A percentile compares a stretch with the other conserved stretches of the same genome.
Evolutionary conservation across 2,329 filamentous ascomycete species (phyloP).

Genomic region (Colletotrichum australisinense): DNA sequence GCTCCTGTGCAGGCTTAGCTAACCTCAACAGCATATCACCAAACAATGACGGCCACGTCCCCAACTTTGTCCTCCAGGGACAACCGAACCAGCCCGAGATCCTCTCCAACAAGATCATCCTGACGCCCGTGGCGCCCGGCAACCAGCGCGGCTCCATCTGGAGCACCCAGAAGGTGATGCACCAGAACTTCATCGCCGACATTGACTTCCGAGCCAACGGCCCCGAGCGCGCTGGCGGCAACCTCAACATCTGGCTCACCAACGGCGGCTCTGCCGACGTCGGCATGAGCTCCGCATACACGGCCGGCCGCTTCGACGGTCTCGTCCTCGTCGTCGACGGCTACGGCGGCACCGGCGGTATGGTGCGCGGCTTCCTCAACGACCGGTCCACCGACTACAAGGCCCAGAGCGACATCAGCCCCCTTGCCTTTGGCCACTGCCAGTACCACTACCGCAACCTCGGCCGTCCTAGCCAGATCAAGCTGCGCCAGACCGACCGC

Average conservation of each 20-base stretch:
- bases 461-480: slow-evolving; percentile 83
- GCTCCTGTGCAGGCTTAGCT: no score
- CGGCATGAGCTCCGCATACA: slow-evolving; percentile 84
- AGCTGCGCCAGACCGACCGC: slow-evolving; percentile 72
- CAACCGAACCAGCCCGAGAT: slow-evolving; percentile 69
- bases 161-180: slow-evolving; percentile 72
- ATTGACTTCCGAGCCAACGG: slow-evolving; percentile 90
- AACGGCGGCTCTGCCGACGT: slow-evolving; percentile 74
- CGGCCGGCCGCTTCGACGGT: slow-evolving; percentile 87
- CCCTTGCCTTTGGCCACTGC: slow-evolving; percentile 93
- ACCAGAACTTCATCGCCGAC: slow-evolving; percentile 82
- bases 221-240: slow-evolving; percentile 86
- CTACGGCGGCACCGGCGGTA: slow-evolving; percentile 81
- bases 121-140: slow-evolving; percentile 89
- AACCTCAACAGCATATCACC: slow-evolving; percentile 32
- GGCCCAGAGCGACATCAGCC: slow-evolving; percentile 80
- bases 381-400: slow-evolving; percentile 87
- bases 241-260: slow-evolving; percentile 93
- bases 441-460: slow-evolving; percentile 91
- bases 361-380: slow-evolving; percentile 92
- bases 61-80: slow-evolving; percentile 67
- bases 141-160: slow-evolving; percentile 87
- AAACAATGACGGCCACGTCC: slow-evolving; percentile 48
- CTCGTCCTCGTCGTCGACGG: slow-evolving; percentile 88
- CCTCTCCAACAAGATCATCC: slow-evolving; percentile 89